phyloP scores from a whole-genome alignment of 352 stramenopile genomes.

The Globisporangium uncinulatum region DNA sequence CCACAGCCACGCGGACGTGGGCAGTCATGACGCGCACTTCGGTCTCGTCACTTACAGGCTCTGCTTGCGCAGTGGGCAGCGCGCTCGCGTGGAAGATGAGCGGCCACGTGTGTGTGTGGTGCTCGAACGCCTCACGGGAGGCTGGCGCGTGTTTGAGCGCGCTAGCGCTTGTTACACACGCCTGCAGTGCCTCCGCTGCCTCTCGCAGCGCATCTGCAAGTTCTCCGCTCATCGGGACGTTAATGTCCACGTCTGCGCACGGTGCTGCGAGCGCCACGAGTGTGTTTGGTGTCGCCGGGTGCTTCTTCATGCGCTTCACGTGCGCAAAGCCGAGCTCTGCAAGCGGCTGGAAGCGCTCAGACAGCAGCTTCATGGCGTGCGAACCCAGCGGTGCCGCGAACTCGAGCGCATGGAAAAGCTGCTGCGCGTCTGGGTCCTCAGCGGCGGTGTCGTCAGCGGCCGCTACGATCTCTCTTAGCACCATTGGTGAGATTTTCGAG shows the following conservation, averaged over 20 bases:
- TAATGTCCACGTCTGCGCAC: background rate
- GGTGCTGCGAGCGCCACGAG: constrained; percentile 59
- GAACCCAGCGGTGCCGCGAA: constrained; percentile 62
- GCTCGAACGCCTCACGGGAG: constrained; percentile 55
- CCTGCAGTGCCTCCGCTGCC: constrained; percentile 39
- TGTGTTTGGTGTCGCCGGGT: constrained; percentile 21
- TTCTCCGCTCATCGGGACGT: constrained; percentile 1
- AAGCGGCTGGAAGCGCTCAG: constrained; percentile 41
- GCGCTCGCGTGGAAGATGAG: constrained; percentile 79
- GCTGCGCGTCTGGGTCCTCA: constrained; percentile 35
- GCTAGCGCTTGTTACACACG: constrained; percentile 31
- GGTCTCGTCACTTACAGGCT: constrained; percentile 27
- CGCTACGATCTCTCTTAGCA: constrained; percentile 38
- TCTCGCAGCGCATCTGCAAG: constrained; percentile 7
- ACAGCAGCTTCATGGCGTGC: constrained; percentile 60
- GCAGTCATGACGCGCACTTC: constrained; percentile 31
- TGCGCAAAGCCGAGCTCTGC: constrained; percentile 61
- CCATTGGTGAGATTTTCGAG: background rate
- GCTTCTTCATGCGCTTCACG: constrained; percentile 83
- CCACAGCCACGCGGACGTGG: constrained; percentile 21
- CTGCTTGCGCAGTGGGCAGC: constrained; percentile 26
- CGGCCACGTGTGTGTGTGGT: constrained; percentile 58
- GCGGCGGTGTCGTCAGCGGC: constrained; percentile 13
- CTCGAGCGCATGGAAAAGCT: constrained; percentile 63
- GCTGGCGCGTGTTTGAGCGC: constrained; percentile 50